Base-by-base conservation (phyloP, 768 basidiomycete species). In the Sporobolomyces pararoseus region DNA sequence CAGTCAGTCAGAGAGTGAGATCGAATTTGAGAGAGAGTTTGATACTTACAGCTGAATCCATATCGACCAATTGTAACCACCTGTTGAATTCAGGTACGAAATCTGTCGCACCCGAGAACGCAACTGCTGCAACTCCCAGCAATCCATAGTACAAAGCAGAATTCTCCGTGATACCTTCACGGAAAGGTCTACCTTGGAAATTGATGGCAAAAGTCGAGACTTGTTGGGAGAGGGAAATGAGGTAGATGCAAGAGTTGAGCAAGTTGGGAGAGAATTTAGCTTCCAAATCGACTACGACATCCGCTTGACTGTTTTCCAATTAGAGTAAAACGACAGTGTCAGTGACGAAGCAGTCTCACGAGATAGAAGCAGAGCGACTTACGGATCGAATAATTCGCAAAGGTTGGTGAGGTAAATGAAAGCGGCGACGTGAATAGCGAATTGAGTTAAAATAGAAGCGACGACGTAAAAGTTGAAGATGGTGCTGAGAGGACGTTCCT, bases 181-280 rank as follows among this genome's bases (percentile, higher is more conserved):
- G 88, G 87, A 98, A 99, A 0, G 96, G 96, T 42, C 96, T 89
- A 13, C 96, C 96, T 85, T 90, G 77, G 85, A 94, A 99, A 82
- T 99, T 99, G 82, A 98, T 92, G 5, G 93, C 88, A 77, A 99
- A 98, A 0, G 96, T 98, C 10, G 95, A 98, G 2, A 99, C 95
- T 79, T 99, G 96, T 79, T 99, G 95, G 3, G 91, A 94, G 44
- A 98, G 84, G 62, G 94, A 89, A 60, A 99, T 84, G 34, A 98
- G 86, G 81, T 94, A 99, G 76, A 99, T 95, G 49, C 93, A 91
- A 3, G 94, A 95, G 82, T 98, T 99, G 67, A 99, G 83, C 55
- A 99, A 81, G 73, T 87, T 90, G 0, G 96, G 95, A 78, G 92
- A 91, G 76, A 96, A 99, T 78, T 96, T 94, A 63, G 94, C 95